Conservation (phyloP, 1,139 yeast species). For the Kurtzmaniella natalensis region DNA sequence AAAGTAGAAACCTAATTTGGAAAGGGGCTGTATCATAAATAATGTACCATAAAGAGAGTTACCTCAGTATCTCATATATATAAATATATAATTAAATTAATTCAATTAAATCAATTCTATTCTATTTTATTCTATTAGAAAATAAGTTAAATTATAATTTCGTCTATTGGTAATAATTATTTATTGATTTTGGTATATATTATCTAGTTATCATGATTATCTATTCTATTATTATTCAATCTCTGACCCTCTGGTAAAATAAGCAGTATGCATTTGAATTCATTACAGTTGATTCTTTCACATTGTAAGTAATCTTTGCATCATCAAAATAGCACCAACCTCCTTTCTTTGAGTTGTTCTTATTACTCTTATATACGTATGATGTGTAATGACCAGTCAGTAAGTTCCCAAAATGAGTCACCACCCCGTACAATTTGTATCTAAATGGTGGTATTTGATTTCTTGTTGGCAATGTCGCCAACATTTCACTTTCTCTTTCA, state of each 20-base stretch:
- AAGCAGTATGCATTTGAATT: constrained; percentile 72
- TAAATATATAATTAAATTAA: constrained; percentile 2
- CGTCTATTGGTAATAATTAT: too few relatives aligned
- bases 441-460: constrained; percentile 79
- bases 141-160: too few relatives aligned
- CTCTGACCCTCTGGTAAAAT: constrained; percentile 47
- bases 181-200: too few relatives aligned
- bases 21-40: too few relatives aligned
- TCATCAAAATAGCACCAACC: constrained; percentile 83
- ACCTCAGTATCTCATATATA: neutral
- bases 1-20: too few relatives aligned
- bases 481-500: constrained; percentile 38
- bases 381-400: constrained; percentile 93
- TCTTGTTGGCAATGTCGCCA: constrained; percentile 57
- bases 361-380: constrained; percentile 59
- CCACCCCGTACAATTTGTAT: constrained; percentile 78
- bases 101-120: too few relatives aligned
- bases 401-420: constrained; percentile 79
- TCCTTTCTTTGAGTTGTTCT: constrained; percentile 25
- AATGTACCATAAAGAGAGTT: neutral
- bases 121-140: too few relatives aligned
- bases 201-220: too few relatives aligned
- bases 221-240: constrained; percentile 1
- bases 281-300: constrained; percentile 41
- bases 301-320: constrained; percentile 46